phyloP scores from a whole-genome alignment of 2,329 filamentous ascomycete genomes.

The Metarhizium robertsii region DNA sequence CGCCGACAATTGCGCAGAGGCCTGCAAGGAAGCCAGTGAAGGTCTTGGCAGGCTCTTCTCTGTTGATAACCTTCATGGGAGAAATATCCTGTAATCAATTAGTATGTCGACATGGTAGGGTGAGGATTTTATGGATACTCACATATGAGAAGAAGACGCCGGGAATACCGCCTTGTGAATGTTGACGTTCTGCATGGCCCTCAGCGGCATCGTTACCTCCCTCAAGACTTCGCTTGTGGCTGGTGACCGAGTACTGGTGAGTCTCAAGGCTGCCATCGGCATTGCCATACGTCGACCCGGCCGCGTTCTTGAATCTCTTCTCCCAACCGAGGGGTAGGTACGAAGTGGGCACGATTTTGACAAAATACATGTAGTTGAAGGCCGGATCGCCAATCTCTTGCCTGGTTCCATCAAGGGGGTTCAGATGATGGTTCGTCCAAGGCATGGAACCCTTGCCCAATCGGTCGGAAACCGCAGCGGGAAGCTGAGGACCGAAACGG shows the following conservation, averaged over 20 bases:
- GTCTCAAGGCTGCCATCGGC: slow-evolving; percentile 82
- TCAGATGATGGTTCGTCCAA: slow-evolving; percentile 86
- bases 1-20: slow-evolving; percentile 88
- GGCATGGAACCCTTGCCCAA: slow-evolving; percentile 39
- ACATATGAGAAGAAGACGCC: slow-evolving; percentile 98
- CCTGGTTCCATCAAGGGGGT: slow-evolving; percentile 74
- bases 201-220: slow-evolving; percentile 80
- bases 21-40: slow-evolving; percentile 90
- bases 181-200: slow-evolving; percentile 84
- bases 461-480: slow-evolving; percentile 57
- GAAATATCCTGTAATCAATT: slow-evolving; percentile 68
- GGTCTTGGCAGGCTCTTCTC: slow-evolving; percentile 79
- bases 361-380: slow-evolving; percentile 98
- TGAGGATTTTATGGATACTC: slow-evolving; percentile 32
- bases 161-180: slow-evolving; percentile 85
- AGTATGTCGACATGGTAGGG: slow-evolving; percentile 3
- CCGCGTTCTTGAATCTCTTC: slow-evolving; percentile 33
- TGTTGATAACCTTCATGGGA: slow-evolving; percentile 98
- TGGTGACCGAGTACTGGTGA: slow-evolving; percentile 96
- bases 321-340: slow-evolving; percentile 91
- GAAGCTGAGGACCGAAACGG: slow-evolving; percentile 86
- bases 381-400: slow-evolving; percentile 74
- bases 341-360: slow-evolving; percentile 95
- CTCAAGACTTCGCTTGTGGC: slow-evolving; percentile 78
- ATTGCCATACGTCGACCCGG: slow-evolving; percentile 34